Percentiles rank a stretch among this genome's conserved stretches.
Conservation (phyloP, 805 yeast genomes). For the Starmerella kuoi region DNA sequence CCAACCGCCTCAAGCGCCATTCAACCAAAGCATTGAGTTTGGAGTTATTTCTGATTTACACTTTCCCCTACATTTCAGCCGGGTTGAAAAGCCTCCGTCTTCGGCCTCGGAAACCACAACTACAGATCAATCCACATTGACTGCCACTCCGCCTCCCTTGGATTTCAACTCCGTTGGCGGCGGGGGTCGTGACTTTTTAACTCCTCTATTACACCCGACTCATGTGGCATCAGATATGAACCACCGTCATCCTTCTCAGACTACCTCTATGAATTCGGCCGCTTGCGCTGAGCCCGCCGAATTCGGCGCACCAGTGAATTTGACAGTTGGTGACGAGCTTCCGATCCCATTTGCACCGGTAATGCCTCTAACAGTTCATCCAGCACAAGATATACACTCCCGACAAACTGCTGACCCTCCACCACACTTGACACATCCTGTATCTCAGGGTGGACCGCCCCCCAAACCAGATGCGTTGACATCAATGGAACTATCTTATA, state of each 20-base stretch:
- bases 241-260: neutral
- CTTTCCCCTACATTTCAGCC: slow-evolving; percentile 7
- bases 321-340: slow-evolving; percentile 5
- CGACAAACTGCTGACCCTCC: neutral
- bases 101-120: neutral
- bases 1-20: no score
- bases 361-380: neutral
- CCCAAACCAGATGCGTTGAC: no score
- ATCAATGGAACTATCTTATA: no score
- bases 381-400: neutral
- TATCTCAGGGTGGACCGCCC: neutral
- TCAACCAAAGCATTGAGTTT: neutral
- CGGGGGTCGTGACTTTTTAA: neutral
- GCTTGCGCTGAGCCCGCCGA: neutral
- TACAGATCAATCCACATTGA: neutral
- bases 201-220: neutral
- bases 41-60: neutral
- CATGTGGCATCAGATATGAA: neutral
- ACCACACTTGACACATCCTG: neutral
- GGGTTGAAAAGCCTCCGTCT: neutral
- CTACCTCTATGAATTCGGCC: neutral
- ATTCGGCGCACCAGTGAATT: neutral
- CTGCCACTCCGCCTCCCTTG: neutral
- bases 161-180: neutral
- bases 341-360: slow-evolving; percentile 7